Base-by-base conservation (phyloP, 768 basidiomycete genomes). In the Boletellus ananas region DNA sequence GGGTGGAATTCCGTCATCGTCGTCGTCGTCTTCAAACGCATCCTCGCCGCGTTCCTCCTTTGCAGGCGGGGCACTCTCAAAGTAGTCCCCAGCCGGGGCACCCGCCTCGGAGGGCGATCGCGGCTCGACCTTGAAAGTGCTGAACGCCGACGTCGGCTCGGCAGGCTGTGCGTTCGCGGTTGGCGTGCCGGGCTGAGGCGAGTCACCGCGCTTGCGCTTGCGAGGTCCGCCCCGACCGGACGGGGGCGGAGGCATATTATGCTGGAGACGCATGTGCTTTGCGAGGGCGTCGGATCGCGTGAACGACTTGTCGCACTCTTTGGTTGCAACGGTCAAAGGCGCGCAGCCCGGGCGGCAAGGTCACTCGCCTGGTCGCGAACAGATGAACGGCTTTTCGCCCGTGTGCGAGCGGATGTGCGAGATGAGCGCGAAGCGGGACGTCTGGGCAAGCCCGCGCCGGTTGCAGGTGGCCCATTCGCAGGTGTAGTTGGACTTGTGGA, bases 291-390 rank as follows among this genome's bases (percentile, higher is more conserved):
- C 94, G 2, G 92, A 92, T 37, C 94, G 91, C 9, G 93, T 94
- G 69, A 97, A 97, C 0, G 90, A 87, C 60, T 92, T 94, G 74
- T 91, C 90, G 64, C 94, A 97, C 72, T 94, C 94, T 94, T 25
- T 25, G 23, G 17, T 17, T 1, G 1, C 14, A 4, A 21, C 3
- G 18, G 29, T 17, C 29, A 25, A 23, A n/a, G 8, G 18, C 3
- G 16, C 41, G 12, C 33, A 7, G 35, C 21, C 14, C 5, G 7
- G 10, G 5, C 9, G 29, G 8, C 29, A 21, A 23, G 34, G 20
- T 34, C 34, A 66, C 84, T 58, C 51, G 88, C 93, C 92, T 62
- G 90, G 84, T 50, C 80, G 74, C 11, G 82, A 70, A 63, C 94
- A 97, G 20, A 79, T 83, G 62, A 93, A 96, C 0, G 93, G 94